Evolutionary conservation across 345 rosid genomes (phyloP), one percentile per base, ranked within the genome.

Genomic region (Sisymbrium irio): DNA sequence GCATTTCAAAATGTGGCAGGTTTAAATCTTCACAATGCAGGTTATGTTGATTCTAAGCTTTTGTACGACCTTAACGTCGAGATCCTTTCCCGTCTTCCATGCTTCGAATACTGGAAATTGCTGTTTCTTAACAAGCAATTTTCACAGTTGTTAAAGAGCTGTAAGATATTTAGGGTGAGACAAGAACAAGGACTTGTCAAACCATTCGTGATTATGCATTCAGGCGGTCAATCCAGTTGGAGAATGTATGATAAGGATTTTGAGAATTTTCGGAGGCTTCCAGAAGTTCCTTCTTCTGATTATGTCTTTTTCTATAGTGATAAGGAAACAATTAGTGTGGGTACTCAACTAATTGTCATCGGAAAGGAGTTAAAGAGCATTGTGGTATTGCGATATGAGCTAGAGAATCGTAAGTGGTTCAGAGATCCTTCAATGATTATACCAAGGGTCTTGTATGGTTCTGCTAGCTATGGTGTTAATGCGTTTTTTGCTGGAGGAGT

Each of bases 401-500:
- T 87, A 59, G 86, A 82, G 53, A 79, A 80, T 13, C 81, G 82
- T 65, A 81, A 67, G 59, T 90, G 97, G 92, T 75, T 51, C 46
- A 88, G 81, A 61, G 90, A 87, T 46, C 56, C 30, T 64, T 3
- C 44, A 33, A 47, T 65, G 32, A 47, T 47, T 19, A 33, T 32
- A 65, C 90, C 89, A 4, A 54, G 95, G 71, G 77, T 87, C 66
- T 46, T 89, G 76, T 87, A 83, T 7, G 95, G 85, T 1, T 91
- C 95, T 0, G 88, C 91, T 5, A 83, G 83, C 13, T 80, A 79
- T 35, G n/a, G n/a, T n/a, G n/a, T n/a, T n/a, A 65, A 61, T 9
- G 91, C 85, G 14, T 82, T 80, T 65, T 86, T 89, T 46, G 89
- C 97, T 1, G 95, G 97, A 44, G 95, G 95, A 54, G 0, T 56